A percentile compares a stretch with the other conserved stretches of the same genome.
These are phyloP conservation scores for Globisporangium nodosum DNA, from an alignment of 352 stramenopile species.

Conservation along the genomic window DNA sequence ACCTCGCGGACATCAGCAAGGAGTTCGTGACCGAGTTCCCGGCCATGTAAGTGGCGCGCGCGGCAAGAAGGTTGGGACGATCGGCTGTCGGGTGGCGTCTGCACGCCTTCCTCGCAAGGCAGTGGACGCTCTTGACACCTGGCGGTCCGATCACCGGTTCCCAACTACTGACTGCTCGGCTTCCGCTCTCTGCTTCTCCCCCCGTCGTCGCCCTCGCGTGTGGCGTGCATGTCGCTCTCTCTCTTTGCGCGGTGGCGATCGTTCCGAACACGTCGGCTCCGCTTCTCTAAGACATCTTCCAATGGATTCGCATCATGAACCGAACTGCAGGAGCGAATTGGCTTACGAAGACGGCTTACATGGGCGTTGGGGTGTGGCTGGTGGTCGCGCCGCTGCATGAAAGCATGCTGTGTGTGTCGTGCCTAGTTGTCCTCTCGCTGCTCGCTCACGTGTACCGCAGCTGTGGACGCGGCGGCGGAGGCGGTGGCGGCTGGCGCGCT, in stretches of 20 bases:
- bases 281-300: background rate
- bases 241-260: background rate
- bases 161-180: background rate
- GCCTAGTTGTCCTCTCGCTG: background rate
- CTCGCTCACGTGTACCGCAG: constrained; percentile 23
- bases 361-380: background rate
- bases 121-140: background rate
- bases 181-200: background rate
- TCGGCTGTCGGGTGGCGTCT: background rate
- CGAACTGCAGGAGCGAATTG: background rate
- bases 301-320: background rate
- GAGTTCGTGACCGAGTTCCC: constrained; percentile 97
- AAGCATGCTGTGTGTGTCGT: constrained; percentile 2
- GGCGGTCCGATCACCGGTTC: too few species aligned
- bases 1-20: constrained; percentile 90
- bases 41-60: constrained; percentile 90
- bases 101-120: background rate
- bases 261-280: background rate
- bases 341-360: background rate
- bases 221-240: background rate
- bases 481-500: constrained; percentile 28
- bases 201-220: too few species aligned
- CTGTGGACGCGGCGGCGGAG: constrained; percentile 51
- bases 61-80: background rate
- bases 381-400: too few species aligned